These are phyloP conservation scores for Orbilia oligospora DNA, from an alignment of 2,329 filamentous ascomycete genomes.

Conservation along the genomic window DNA sequence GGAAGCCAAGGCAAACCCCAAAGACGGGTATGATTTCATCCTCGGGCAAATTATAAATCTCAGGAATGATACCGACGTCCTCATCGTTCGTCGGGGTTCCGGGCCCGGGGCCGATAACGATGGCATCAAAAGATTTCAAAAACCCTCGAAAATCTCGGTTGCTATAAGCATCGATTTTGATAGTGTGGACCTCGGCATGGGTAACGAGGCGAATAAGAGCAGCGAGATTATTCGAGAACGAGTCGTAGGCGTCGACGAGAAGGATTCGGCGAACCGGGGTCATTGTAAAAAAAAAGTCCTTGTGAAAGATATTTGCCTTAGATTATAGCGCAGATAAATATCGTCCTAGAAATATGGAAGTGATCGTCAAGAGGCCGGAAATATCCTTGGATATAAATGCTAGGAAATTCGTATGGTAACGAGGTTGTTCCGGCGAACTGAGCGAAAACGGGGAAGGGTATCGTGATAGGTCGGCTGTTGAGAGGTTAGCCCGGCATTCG, in stretches of 20 bases:
- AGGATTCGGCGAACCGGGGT: conserved; percentile 73
- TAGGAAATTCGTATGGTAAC: not conserved
- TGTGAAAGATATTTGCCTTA: not conserved
- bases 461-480: not conserved
- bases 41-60: conserved; percentile 78
- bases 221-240: conserved; percentile 95
- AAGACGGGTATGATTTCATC: conserved; percentile 79
- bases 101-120: conserved; percentile 91
- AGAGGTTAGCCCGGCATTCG: not conserved
- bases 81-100: conserved; percentile 79
- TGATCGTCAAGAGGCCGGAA: not conserved
- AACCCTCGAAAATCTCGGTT: conserved; percentile 71
- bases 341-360: not conserved
- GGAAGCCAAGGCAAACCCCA: conserved; percentile 90
- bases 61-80: conserved; percentile 87
- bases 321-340: not conserved
- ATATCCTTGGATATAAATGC: conserved; percentile 1
- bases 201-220: conserved; percentile 81
- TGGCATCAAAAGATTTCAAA: conserved; percentile 79
- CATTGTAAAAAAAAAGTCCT: conserved; percentile 14
- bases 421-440: not conserved
- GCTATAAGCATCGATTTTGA: conserved; percentile 79
- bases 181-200: conserved; percentile 76
- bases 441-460: not conserved
- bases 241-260: conserved; percentile 96